A percentile compares a stretch with the other conserved stretches of the same genome.
These are phyloP conservation scores for Saturnispora besseyi DNA, from an alignment of 805 yeast genomes.

Conservation along the genomic window DNA sequence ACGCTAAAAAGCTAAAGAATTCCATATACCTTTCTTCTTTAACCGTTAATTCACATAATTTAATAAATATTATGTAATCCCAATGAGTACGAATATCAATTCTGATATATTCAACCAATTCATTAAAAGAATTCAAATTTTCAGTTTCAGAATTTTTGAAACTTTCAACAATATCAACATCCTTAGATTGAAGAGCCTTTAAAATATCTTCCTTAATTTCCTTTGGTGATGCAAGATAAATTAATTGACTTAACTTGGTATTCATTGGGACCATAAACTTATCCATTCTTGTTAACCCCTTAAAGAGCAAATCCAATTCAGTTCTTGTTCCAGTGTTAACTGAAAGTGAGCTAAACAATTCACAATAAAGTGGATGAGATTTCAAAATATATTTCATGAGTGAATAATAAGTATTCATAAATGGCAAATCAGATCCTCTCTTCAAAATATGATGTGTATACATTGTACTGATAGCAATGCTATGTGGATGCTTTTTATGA, in stretches of 20 bases:
- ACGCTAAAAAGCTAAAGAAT: constrained; percentile 5
- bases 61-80: constrained; percentile 4
- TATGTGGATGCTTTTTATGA: background rate
- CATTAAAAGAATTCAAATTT: background rate
- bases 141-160: background rate
- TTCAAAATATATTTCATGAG: background rate
- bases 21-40: constrained; percentile 9
- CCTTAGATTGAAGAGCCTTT: background rate
- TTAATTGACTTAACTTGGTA: background rate
- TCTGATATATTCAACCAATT: background rate
- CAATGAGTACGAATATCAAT: background rate
- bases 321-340: background rate
- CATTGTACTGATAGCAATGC: background rate
- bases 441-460: constrained; percentile 1
- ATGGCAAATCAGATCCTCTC: constrained; percentile 2
- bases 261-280: background rate
- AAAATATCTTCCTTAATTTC: background rate
- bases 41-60: constrained; percentile 4
- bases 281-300: background rate
- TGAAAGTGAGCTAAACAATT: background rate
- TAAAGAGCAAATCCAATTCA: background rate
- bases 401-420: background rate
- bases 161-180: background rate
- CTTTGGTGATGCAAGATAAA: background rate
- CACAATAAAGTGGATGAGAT: background rate